Conservation (phyloP, 2,329 filamentous ascomycete genomes). For the Penicillium sp. region DNA sequence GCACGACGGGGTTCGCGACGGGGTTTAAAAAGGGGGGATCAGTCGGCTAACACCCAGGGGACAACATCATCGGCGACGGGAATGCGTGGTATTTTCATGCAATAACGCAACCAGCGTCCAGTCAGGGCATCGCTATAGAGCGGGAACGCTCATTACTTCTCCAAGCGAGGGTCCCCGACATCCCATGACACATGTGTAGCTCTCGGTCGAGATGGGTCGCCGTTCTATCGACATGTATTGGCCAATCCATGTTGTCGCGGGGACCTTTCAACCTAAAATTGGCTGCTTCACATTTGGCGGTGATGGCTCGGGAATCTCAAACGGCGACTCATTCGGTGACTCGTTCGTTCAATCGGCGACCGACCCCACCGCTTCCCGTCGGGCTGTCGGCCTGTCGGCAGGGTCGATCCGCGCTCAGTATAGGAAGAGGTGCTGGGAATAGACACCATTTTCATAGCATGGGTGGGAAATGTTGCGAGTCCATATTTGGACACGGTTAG, state of each 20-base stretch:
- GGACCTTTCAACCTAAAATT: not conserved
- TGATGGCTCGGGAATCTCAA: not conserved
- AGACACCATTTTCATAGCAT: not conserved
- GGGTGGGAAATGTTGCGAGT: not conserved
- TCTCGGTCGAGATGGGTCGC: slow-evolving; percentile 4
- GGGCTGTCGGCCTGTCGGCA: slow-evolving; percentile 22
- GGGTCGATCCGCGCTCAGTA: slow-evolving; percentile 10
- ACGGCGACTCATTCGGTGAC: slow-evolving; percentile 1
- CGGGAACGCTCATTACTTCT: not conserved
- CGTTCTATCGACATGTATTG: not conserved
- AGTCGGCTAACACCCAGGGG: slow-evolving; percentile 11
- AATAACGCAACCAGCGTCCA: slow-evolving; percentile 25
- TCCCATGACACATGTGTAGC: slow-evolving; percentile 4
- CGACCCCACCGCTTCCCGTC: slow-evolving; percentile 29
- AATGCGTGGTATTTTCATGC: slow-evolving; percentile 18
- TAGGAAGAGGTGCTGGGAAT: not conserved
- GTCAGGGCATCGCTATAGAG: slow-evolving; percentile 15
- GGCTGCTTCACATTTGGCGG: not conserved
- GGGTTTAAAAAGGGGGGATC: slow-evolving; percentile 9
- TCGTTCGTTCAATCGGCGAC: slow-evolving; percentile 2
- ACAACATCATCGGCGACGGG: slow-evolving; percentile 9
- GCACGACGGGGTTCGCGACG: not conserved
- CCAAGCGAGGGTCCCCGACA: not conserved
- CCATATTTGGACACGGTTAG: not conserved
- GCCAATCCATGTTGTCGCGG: not conserved